Base-by-base conservation (phyloP, 805 yeast species). In the Candida andamanensis region DNA sequence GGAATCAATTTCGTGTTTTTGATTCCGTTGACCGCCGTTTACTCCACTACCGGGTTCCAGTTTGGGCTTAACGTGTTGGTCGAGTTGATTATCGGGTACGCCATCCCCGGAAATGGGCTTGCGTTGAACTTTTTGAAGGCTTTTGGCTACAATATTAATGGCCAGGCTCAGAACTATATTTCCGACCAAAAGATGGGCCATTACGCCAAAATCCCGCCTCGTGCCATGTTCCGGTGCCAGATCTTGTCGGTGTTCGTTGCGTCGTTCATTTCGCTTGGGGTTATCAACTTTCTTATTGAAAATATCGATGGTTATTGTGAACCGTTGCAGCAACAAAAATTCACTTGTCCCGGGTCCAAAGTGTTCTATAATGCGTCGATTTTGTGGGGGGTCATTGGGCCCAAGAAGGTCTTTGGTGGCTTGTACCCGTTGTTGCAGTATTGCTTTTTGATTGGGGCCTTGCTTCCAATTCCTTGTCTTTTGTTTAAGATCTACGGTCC, bases 361-460 rank as follows among this genome's bases (percentile, higher is more conserved):
- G 44, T 47, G 1, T 74, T 71, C 48, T 76, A 60, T 54, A 62
- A 69, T 22, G 74, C 84, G 2, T 69, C 81, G 1, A 64, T 79
- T 15, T 52, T 76, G 29, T 80, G 85, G 85, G 85, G 84, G 32
- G 68, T 55, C 49, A 67, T 80, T 42, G 85, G 85, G 0, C 66
- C 66, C 8, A 52, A 52, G 46, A 55, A 47, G 35, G 59, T 56
- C 4, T 58, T 58, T 32, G 39, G 38, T 12, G 57, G 58, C n/a
- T 37, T 58, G 17, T 58, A 60, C 39, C 65, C 63, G 14, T 32
- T 55, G 16, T 47, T 60, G 41, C 49, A 53, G 40, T 58, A 43
- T 38, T 57, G 60, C 25, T 57, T 60, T 48, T 49, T 59, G 39
- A 51, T 60, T 26, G 67, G 65, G 6, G 45, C 49, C 27, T 42